Evolutionary conservation across 2,329 filamentous ascomycete species (phyloP).

Genomic region (Fusarium clavum): DNA sequence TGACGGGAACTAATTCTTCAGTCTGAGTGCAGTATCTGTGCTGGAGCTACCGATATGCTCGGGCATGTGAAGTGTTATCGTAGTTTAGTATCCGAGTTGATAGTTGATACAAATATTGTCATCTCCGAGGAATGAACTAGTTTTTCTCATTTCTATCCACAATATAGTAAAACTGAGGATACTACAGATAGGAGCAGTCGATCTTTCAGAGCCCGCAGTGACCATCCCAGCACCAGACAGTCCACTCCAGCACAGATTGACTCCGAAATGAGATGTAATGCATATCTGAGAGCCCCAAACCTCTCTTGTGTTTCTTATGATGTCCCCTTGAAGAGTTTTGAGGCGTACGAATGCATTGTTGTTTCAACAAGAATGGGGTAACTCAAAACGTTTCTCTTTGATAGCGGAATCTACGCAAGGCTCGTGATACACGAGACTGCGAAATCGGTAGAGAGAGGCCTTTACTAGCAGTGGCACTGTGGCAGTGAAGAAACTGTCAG

Average conservation of each 20-base stretch:
- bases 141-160: not conserved
- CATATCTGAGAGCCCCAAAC: not conserved
- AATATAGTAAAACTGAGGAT: not conserved
- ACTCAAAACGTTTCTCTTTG: not conserved
- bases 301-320: not conserved
- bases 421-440: slow-evolving; percentile 15
- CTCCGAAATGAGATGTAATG: not conserved
- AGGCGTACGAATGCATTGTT: not conserved
- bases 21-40: not conserved
- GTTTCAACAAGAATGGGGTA: not conserved
- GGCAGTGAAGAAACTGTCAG: slow-evolving; percentile 13
- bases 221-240: not conserved
- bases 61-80: not conserved
- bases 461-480: slow-evolving; percentile 7
- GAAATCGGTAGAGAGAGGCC: slow-evolving; percentile 12
- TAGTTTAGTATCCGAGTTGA: not conserved
- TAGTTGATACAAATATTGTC: slow-evolving; percentile 16
- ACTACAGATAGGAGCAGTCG: not conserved
- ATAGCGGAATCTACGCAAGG: slow-evolving; percentile 6
- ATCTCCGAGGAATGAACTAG: slow-evolving; percentile 19
- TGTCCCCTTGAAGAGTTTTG: not conserved
- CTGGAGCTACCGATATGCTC: not conserved
- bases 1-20: slow-evolving; percentile 1
- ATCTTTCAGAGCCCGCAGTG: not conserved
- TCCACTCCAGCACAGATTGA: not conserved